phyloP scores from a whole-genome alignment of 257 asterid species.

The Solanum phureja region DNA sequence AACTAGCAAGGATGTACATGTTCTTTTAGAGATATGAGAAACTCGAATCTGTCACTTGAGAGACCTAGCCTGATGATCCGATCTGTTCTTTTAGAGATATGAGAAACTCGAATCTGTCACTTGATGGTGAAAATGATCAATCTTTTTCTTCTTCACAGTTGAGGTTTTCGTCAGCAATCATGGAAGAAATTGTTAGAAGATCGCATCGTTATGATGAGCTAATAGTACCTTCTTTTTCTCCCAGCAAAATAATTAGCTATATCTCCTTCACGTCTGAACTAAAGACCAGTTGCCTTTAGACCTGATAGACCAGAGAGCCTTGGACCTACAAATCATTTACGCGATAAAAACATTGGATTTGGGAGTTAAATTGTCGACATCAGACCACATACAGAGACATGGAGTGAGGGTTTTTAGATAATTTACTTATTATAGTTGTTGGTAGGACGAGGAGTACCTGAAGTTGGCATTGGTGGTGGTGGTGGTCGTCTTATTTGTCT shows the following conservation, averaged over 20 bases:
- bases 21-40: too few relatives aligned
- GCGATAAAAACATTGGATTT: not conserved
- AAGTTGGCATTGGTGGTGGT: slow-evolving; percentile 34
- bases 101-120: not conserved
- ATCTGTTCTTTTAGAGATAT: not conserved
- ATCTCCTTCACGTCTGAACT: not conserved
- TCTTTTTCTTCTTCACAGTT: not conserved
- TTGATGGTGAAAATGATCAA: not conserved
- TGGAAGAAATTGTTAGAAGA: not conserved
- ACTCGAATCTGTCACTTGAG: too few relatives aligned
- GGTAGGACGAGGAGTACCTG: not conserved
- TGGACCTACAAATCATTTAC: not conserved
- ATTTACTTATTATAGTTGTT: not conserved
- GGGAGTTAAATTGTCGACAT: not conserved
- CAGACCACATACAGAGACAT: not conserved
- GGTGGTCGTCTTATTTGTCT: slow-evolving; percentile 19
- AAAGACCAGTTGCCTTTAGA: not conserved
- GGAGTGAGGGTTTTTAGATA: not conserved
- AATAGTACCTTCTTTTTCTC: not conserved
- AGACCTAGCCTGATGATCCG: not conserved
- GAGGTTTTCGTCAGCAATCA: not conserved
- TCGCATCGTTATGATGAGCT: not conserved
- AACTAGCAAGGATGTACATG: too few relatives aligned
- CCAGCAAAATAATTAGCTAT: not conserved
- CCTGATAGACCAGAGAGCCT: not conserved